Percentiles rank a stretch among this genome's conserved stretches.
phyloP scores from a whole-genome alignment of 768 basidiomycete genomes.

The Suillus weaverae region DNA sequence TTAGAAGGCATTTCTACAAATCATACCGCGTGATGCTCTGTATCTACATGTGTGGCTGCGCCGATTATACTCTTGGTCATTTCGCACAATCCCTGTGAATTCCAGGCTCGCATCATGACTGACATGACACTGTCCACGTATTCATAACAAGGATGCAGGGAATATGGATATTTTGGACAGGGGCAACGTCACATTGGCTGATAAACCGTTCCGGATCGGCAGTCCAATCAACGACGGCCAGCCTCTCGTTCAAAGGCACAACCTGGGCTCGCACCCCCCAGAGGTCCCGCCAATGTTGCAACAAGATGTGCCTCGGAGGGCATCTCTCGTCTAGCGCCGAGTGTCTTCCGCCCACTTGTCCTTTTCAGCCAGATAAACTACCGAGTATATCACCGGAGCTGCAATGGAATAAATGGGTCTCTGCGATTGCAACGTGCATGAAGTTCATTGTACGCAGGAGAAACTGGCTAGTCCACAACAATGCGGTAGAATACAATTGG shows the following conservation, averaged over 20 bases:
- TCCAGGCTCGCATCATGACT: background rate
- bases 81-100: background rate
- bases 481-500: too few relatives aligned
- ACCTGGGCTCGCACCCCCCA: background rate
- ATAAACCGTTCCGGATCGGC: background rate
- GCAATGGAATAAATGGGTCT: background rate
- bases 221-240: background rate
- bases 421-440: background rate
- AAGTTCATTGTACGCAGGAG: background rate
- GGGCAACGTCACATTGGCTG: background rate
- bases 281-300: background rate
- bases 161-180: background rate
- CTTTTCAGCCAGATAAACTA: background rate
- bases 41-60: background rate
- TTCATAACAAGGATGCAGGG: background rate
- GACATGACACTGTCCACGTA: background rate
- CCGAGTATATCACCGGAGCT: background rate
- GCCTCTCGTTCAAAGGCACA: background rate
- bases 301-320: background rate
- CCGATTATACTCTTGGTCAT: background rate
- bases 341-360: background rate
- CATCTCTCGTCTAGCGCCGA: background rate
- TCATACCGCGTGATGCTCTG: background rate
- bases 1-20: background rate
- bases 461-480: background rate